Conservation (phyloP, 306 rosid species). For the Medicago ruthenica region DNA sequence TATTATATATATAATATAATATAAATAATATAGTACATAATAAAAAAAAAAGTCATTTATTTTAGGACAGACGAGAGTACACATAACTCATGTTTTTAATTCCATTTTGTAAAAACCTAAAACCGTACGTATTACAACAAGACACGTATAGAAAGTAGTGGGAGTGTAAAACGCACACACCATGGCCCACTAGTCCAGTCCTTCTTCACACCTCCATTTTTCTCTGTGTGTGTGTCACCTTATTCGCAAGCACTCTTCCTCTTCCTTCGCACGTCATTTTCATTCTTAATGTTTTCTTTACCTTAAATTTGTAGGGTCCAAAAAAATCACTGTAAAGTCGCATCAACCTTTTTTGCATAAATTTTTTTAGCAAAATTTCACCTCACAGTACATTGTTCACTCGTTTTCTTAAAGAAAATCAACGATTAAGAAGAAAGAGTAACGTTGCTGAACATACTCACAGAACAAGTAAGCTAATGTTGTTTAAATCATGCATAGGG, state of each 20-base stretch:
- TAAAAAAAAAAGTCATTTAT: too few relatives aligned
- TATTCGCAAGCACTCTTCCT: neutral
- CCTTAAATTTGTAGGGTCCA: neutral
- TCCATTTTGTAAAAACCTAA: neutral
- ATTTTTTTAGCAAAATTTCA: too few relatives aligned
- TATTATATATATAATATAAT: too few relatives aligned
- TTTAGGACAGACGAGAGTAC: too few relatives aligned
- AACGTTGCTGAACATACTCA: neutral
- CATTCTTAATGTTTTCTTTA: slow-evolving; percentile 1
- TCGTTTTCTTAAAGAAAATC: too few relatives aligned
- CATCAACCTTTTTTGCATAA: neutral
- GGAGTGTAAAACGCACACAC: neutral
- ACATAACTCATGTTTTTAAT: too few relatives aligned
- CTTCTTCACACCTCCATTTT: neutral
- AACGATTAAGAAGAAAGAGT: neutral
- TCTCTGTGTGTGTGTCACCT: neutral
- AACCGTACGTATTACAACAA: neutral
- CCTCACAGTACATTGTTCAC: neutral
- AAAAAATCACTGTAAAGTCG: neutral
- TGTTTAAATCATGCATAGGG: neutral
- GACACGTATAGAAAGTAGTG: neutral
- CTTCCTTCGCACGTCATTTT: neutral
- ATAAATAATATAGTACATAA: too few relatives aligned
- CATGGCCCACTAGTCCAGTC: neutral
- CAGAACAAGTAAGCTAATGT: neutral